Evolutionary conservation across 2,329 filamentous ascomycete species (phyloP).

Genomic region (Xylaria sp.): DNA sequence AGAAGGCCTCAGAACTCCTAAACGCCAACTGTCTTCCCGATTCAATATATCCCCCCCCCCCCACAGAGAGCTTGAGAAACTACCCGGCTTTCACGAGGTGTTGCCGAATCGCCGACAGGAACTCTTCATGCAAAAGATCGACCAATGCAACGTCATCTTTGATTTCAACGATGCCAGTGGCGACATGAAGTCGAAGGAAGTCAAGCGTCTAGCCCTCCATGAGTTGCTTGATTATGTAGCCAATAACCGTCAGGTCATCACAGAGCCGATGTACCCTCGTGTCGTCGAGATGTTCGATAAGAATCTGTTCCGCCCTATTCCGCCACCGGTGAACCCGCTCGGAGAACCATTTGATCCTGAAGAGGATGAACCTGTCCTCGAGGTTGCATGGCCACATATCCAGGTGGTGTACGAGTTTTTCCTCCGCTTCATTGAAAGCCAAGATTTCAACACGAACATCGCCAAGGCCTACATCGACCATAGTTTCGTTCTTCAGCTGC

Average conservation of each 20-base stretch:
- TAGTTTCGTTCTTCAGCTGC: slow-evolving; percentile 88
- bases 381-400: slow-evolving; percentile 98
- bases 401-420: slow-evolving; percentile 99
- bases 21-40: slow-evolving; percentile 92
- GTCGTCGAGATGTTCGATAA: slow-evolving; percentile 99
- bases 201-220: slow-evolving; percentile 92
- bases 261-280: slow-evolving; percentile 96
- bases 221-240: slow-evolving; percentile 97
- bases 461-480: slow-evolving; percentile 99
- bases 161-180: slow-evolving; percentile 98
- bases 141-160: slow-evolving; percentile 99
- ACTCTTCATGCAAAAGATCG: slow-evolving; percentile 99
- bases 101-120: slow-evolving; percentile 91
- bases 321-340: slow-evolving; percentile 94
- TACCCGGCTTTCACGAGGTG: slow-evolving; percentile 96
- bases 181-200: slow-evolving; percentile 99
- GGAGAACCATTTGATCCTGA: slow-evolving; percentile 98
- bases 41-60: slow-evolving; percentile 98
- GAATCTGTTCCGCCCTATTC: slow-evolving; percentile 95
- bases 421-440: slow-evolving; percentile 95
- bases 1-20: slow-evolving; percentile 89
- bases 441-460: slow-evolving; percentile 99
- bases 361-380: slow-evolving; percentile 94
- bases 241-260: slow-evolving; percentile 97
- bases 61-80: slow-evolving; percentile 91